These are phyloP conservation scores for Chaetomium sp. DNA, from an alignment of 2,329 filamentous ascomycete genomes.

Conservation along the genomic window DNA sequence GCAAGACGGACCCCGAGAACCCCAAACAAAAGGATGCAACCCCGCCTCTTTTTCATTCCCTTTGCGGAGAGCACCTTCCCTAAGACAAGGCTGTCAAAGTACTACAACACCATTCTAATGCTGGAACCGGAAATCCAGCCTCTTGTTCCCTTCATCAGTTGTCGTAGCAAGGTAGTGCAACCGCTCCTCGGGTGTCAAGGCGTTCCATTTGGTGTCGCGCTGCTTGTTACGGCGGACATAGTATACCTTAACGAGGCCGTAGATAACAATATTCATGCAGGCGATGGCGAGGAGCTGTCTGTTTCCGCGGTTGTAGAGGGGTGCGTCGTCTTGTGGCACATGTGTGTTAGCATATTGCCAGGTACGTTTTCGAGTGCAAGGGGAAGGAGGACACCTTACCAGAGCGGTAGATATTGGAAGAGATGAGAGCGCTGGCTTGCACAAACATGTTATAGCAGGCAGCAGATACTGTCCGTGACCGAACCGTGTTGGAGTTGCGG, in stretches of 20 bases:
- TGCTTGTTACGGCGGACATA: slow-evolving; percentile 31
- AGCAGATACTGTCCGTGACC: slow-evolving; percentile 55
- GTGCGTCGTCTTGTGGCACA: slow-evolving; percentile 30
- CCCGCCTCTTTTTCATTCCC: not conserved
- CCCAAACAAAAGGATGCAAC: too few relatives aligned
- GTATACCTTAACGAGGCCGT: slow-evolving; percentile 28
- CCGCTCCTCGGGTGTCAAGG: slow-evolving; percentile 27
- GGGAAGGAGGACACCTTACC: not conserved
- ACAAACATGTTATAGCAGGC: slow-evolving; percentile 56
- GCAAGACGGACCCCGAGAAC: too few relatives aligned
- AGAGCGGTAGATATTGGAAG: slow-evolving; percentile 34
- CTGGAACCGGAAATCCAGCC: slow-evolving; percentile 30
- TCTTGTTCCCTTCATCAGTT: slow-evolving; percentile 30
- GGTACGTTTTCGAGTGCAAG: too few relatives aligned
- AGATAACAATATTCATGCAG: slow-evolving; percentile 29
- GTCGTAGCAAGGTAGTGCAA: slow-evolving; percentile 28
- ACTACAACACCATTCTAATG: slow-evolving; percentile 21
- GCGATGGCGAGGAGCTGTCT: slow-evolving; percentile 41
- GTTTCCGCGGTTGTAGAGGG: slow-evolving; percentile 50
- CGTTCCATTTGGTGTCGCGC: slow-evolving; percentile 26
- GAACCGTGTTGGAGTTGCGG: slow-evolving; percentile 55
- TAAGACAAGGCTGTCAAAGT: not conserved
- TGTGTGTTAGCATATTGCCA: not conserved
- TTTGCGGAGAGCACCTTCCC: not conserved
- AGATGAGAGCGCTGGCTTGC: slow-evolving; percentile 37